Evolutionary conservation across 768 basidiomycete species (phyloP), one percentile per base, ranked within the genome.

Genomic region (Cystofilobasidium ferigula): DNA sequence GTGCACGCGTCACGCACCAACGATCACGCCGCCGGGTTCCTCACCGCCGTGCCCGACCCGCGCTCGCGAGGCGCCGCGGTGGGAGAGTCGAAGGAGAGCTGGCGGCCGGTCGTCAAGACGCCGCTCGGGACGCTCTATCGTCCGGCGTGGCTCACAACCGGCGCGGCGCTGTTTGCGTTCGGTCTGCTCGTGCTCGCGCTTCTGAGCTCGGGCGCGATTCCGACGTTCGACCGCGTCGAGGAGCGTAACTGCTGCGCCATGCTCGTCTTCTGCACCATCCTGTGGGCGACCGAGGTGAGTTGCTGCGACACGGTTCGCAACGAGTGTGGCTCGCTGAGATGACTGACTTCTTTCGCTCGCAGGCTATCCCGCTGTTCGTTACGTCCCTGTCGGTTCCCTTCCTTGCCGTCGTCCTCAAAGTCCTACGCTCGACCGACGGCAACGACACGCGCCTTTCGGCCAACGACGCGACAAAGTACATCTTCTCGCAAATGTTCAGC

Each of bases 301-400:
- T 35, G 4, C 12, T 10, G 14, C 32, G n/a, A n/a, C n/a, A n/a
- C n/a, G n/a, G n/a, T n/a, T n/a, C n/a, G n/a, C n/a, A n/a, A n/a
- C n/a, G n/a, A n/a, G n/a, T n/a, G n/a, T n/a, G n/a, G n/a, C 18
- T 40, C 14, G 32, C 18, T 26, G 36, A 1, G 40, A 30, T 5
- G 2, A 12, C 47, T 30, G 51, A n/a, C 8, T 30, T 63, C 36
- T 13, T n/a, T 20, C 26, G 63, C 36, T 4, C 42, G 47, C 70
- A 94, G 90, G 91, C 93, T 28, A 92, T 98, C 67, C 92, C 95
- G 2, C 81, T 98, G 9, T 99, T 98, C 73, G 91, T 94, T n/a
- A 99, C 95, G 0, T 94, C 92, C 2, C 85, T 87, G 70, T 80
- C 87, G 58, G 85, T 98, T 5, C 95, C 95, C 0, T 78, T 94